A percentile compares a stretch with the other conserved stretches of the same genome.
Evolutionary conservation across 371 early-diverging fungal species (phyloP).

Genomic region (Capillidium rhysosporum): DNA sequence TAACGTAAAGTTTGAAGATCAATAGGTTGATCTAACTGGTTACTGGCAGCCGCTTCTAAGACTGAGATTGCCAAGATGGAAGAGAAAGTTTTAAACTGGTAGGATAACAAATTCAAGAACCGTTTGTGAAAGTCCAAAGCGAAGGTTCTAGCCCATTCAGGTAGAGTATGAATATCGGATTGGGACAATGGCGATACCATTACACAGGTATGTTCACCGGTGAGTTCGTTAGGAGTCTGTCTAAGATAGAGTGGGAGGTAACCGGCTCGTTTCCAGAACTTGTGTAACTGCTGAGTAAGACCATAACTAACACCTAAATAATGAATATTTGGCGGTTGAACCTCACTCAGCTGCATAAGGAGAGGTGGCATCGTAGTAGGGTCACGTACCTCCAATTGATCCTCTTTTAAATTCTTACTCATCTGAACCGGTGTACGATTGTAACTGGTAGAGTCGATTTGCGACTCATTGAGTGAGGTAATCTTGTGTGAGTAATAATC

Average conservation of each 20-base stretch:
- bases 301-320: slow-evolving; percentile 98
- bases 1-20: slow-evolving; percentile 27
- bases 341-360: slow-evolving; percentile 59
- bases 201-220: slow-evolving; percentile 95
- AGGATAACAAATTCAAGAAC: slow-evolving; percentile 68
- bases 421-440: slow-evolving; percentile 22
- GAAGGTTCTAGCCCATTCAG: slow-evolving; percentile 75
- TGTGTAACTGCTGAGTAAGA: slow-evolving; percentile 67
- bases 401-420: slow-evolving; percentile 40
- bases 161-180: slow-evolving; percentile 73
- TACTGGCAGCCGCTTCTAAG: slow-evolving; percentile 35
- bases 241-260: slow-evolving; percentile 92
- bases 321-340: slow-evolving; percentile 55
- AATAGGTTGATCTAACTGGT: slow-evolving; percentile 11
- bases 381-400: slow-evolving; percentile 65
- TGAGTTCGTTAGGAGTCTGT: slow-evolving; percentile 90
- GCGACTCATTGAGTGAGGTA: slow-evolving; percentile 41
- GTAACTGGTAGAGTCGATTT: slow-evolving; percentile 11
- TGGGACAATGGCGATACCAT: slow-evolving; percentile 61
- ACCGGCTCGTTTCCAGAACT: slow-evolving; percentile 91
- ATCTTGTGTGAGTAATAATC: slow-evolving; percentile 72
- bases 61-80: slow-evolving; percentile 63
- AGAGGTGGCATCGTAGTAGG: slow-evolving; percentile 78
- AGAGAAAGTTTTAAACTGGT: slow-evolving; percentile 69
- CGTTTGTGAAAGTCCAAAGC: slow-evolving; percentile 64